Conservation (phyloP, 768 basidiomycete species). For the Leucocoprinus sp. region DNA sequence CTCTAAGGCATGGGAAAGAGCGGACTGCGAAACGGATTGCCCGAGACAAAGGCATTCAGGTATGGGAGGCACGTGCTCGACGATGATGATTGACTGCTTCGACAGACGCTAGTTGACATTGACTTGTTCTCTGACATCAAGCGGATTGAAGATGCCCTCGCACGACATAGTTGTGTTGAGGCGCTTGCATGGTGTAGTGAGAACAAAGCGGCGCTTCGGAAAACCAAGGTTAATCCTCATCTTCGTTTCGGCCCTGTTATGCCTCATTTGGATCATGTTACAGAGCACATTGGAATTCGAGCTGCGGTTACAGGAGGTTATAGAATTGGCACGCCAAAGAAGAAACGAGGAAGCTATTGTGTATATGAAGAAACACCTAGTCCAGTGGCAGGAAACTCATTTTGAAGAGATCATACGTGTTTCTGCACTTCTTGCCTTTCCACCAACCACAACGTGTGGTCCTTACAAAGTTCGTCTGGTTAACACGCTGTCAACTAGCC, state of each 20-base stretch:
- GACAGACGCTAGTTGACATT: slow-evolving; percentile 79
- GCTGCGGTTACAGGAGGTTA: slow-evolving; percentile 91
- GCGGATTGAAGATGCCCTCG: slow-evolving; percentile 77
- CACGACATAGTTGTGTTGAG: slow-evolving; percentile 71
- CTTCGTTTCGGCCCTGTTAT: slow-evolving; percentile 1
- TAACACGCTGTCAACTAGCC: not conserved
- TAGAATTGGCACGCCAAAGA: slow-evolving; percentile 73
- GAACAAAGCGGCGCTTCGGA: slow-evolving; percentile 87
- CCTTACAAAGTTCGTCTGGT: slow-evolving; percentile 63
- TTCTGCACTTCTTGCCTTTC: slow-evolving; percentile 68
- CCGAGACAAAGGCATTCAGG: slow-evolving; percentile 71
- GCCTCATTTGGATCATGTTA: not conserved
- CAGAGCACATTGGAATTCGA: slow-evolving; percentile 96
- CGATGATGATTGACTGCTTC: slow-evolving; percentile 6
- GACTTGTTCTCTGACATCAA: slow-evolving; percentile 86
- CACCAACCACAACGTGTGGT: slow-evolving; percentile 59
- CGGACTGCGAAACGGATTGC: slow-evolving; percentile 73
- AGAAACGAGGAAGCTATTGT: slow-evolving; percentile 71
- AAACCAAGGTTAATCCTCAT: slow-evolving; percentile 58
- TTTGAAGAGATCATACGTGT: slow-evolving; percentile 69
- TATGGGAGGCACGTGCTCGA: slow-evolving; percentile 25
- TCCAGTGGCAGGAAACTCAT: slow-evolving; percentile 79
- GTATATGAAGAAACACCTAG: slow-evolving; percentile 75
- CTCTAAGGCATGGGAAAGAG: slow-evolving; percentile 70
- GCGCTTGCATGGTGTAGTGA: slow-evolving; percentile 95